These are phyloP conservation scores for Colletotrichum scovillei DNA, from an alignment of 2,329 filamentous ascomycete species.

Conservation along the genomic window DNA sequence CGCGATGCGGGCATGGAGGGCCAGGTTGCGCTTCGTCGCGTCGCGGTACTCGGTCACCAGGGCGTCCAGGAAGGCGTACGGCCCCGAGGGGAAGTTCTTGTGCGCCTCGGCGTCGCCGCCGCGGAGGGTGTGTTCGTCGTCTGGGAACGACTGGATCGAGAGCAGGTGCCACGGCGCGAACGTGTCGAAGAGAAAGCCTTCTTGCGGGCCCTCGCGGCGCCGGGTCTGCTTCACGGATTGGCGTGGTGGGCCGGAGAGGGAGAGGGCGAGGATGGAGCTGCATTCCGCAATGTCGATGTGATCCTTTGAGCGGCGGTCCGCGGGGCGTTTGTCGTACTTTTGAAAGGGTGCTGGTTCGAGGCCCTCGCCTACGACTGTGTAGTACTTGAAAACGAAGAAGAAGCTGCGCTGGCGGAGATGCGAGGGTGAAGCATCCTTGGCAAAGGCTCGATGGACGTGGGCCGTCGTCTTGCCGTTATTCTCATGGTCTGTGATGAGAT, in stretches of 20 bases:
- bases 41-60: slow-evolving; percentile 70
- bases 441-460: slow-evolving; percentile 62
- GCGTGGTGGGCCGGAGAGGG: slow-evolving; percentile 62
- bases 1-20: slow-evolving; percentile 67
- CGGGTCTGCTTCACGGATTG: slow-evolving; percentile 60
- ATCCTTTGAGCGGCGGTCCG: slow-evolving; percentile 50
- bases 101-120: slow-evolving; percentile 60
- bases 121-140: slow-evolving; percentile 67
- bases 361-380: slow-evolving; percentile 67
- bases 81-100: slow-evolving; percentile 69
- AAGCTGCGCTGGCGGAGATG: slow-evolving; percentile 65
- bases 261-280: slow-evolving; percentile 68
- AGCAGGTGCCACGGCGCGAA: slow-evolving; percentile 72
- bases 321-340: slow-evolving; percentile 59
- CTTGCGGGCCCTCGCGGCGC: slow-evolving; percentile 55
- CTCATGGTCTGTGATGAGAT: slow-evolving; percentile 61
- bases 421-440: slow-evolving; percentile 46
- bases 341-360: slow-evolving; percentile 71
- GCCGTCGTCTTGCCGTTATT: slow-evolving; percentile 58
- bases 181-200: slow-evolving; percentile 67
- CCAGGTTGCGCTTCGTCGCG: slow-evolving; percentile 67
- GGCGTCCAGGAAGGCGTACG: slow-evolving; percentile 70
- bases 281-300: slow-evolving; percentile 72
- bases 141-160: slow-evolving; percentile 68
- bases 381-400: slow-evolving; percentile 74